phyloP scores from a whole-genome alignment of 2,329 filamentous ascomycete species.

The Apiospora arundinis region DNA sequence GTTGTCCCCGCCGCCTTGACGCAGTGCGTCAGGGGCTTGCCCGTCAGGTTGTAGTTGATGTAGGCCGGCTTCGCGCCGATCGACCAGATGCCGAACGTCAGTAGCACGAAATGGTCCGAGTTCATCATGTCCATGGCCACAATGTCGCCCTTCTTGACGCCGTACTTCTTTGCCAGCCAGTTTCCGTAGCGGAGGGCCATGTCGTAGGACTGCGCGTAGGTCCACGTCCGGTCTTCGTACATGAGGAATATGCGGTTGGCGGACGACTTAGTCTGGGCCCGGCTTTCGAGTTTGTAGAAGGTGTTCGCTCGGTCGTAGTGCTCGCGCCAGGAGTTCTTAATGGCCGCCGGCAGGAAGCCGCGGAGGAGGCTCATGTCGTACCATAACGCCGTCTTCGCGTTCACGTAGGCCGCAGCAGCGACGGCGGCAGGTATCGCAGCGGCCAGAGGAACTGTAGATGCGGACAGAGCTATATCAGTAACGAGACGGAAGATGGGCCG shows the following conservation, averaged over 20 bases:
- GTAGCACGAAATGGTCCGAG: constrained; percentile 76
- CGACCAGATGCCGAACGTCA: constrained; percentile 81
- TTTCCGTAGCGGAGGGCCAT: constrained; percentile 73
- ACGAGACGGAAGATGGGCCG: neutral
- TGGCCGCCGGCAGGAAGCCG: constrained; percentile 53
- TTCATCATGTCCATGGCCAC: constrained; percentile 85
- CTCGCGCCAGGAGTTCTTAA: constrained; percentile 54
- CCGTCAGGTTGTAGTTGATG: constrained; percentile 85
- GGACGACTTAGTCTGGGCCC: constrained; percentile 59
- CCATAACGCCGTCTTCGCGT: constrained; percentile 71
- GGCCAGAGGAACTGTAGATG: constrained; percentile 55
- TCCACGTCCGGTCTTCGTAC: constrained; percentile 72
- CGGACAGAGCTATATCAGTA: neutral
- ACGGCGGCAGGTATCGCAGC: constrained; percentile 66
- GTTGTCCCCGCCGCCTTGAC: constrained; percentile 70
- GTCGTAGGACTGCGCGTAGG: constrained; percentile 79
- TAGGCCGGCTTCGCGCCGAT: constrained; percentile 85
- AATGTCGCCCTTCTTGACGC: constrained; percentile 73
- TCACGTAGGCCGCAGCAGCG: constrained; percentile 77
- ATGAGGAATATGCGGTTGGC: constrained; percentile 67
- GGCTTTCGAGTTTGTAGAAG: constrained; percentile 77
- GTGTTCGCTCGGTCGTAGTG: constrained; percentile 67
- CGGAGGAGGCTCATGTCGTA: constrained; percentile 70
- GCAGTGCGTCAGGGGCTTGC: constrained; percentile 75
- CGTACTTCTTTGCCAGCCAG: constrained; percentile 72